phyloP scores from a whole-genome alignment of 805 yeast species.

The Ogataea saltuana region DNA sequence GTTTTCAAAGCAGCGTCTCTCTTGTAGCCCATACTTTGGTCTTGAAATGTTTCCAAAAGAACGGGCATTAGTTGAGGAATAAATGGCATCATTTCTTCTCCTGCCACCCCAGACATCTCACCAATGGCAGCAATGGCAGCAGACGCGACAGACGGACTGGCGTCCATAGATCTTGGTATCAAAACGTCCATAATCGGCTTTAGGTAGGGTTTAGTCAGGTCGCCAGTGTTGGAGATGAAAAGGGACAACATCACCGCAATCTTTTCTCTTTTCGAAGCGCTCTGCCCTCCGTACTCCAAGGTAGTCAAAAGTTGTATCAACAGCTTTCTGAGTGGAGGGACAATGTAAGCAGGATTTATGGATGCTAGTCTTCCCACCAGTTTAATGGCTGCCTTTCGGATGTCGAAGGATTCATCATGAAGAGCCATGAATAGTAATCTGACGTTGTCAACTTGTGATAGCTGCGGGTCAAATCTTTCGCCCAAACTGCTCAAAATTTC shows the following conservation, averaged over 20 bases:
- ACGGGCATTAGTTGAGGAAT: slow-evolving; percentile 82
- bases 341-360: slow-evolving; percentile 92
- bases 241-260: slow-evolving; percentile 74
- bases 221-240: slow-evolving; percentile 74
- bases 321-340: slow-evolving; percentile 87
- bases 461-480: slow-evolving; percentile 80
- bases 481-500: slow-evolving; percentile 76
- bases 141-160: slow-evolving; percentile 79
- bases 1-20: slow-evolving; percentile 88
- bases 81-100: slow-evolving; percentile 75
- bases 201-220: slow-evolving; percentile 86
- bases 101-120: slow-evolving; percentile 84
- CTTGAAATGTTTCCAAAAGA: slow-evolving; percentile 83
- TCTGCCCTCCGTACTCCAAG: slow-evolving; percentile 75
- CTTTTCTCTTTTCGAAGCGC: slow-evolving; percentile 77
- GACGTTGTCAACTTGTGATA: slow-evolving; percentile 92
- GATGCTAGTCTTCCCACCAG: slow-evolving; percentile 82
- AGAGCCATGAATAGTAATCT: slow-evolving; percentile 81
- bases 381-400: slow-evolving; percentile 74
- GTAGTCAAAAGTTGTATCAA: slow-evolving; percentile 83
- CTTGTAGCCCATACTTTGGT: slow-evolving; percentile 84
- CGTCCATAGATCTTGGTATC: slow-evolving; percentile 70
- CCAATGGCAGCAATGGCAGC: slow-evolving; percentile 87
- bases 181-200: slow-evolving; percentile 87
- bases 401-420: slow-evolving; percentile 85